Percentiles rank a stretch among this genome's conserved stretches.
Evolutionary conservation across 83 land plant species (phyloP).

Genomic region (Larix sibirica): DNA sequence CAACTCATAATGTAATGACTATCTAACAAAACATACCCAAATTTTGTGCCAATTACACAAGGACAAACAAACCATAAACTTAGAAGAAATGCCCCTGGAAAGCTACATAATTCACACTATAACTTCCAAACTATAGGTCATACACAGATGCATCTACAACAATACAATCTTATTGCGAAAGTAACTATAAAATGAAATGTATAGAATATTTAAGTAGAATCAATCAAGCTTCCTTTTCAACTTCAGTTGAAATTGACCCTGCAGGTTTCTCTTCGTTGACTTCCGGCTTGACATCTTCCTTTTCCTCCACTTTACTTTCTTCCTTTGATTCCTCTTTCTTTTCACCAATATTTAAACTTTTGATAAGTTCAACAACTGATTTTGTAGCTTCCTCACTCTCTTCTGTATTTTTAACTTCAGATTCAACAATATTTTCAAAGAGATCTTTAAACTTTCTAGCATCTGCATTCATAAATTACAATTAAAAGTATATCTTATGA

Average conservation of each 20-base stretch:
- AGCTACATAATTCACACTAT: neutral
- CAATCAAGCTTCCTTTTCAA: neutral
- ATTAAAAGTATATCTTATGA: neutral
- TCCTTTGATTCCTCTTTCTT: slow-evolving; percentile 10
- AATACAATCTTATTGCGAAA: neutral
- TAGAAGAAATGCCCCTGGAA: neutral
- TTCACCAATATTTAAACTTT: slow-evolving; percentile 21
- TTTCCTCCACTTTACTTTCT: neutral
- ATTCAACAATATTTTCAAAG: slow-evolving; percentile 56
- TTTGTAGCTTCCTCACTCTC: slow-evolving; percentile 23
- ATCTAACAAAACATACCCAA: neutral
- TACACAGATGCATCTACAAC: neutral
- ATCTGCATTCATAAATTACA: slow-evolving; percentile 31
- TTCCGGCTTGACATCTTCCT: neutral
- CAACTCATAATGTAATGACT: neutral
- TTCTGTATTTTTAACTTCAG: slow-evolving; percentile 18
- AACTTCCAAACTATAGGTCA: neutral
- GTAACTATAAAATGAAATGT: neutral
- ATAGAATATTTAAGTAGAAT: neutral
- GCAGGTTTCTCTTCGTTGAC: neutral
- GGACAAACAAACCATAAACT: neutral
- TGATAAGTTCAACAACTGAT: slow-evolving; percentile 23
- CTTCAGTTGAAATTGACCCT: neutral
- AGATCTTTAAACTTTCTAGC: slow-evolving; percentile 72
- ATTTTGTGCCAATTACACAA: neutral